These are phyloP conservation scores for Corchorus capsularis DNA, from an alignment of 345 rosid genomes.

Conservation along the genomic window DNA sequence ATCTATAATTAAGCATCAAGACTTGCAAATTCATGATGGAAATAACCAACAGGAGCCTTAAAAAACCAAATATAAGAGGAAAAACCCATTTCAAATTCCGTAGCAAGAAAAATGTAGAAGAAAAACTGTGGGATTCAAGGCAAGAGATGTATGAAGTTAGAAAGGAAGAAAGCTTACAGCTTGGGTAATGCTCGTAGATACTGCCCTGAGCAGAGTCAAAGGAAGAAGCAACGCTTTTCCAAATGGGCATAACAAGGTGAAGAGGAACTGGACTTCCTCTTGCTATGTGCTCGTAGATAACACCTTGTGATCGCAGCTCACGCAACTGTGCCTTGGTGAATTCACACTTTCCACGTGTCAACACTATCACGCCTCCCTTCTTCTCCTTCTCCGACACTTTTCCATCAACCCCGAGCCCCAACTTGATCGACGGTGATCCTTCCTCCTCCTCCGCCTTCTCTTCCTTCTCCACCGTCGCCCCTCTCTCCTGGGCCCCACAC, in stretches of 20 bases:
- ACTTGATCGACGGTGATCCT: conserved; percentile 29
- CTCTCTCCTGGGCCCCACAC: conserved; percentile 13
- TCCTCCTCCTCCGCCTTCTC: conserved; percentile 14
- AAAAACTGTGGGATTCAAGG: background rate
- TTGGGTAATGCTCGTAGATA: conserved; percentile 24
- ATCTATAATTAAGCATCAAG: background rate
- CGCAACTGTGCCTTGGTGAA: conserved; percentile 48
- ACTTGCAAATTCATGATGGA: background rate
- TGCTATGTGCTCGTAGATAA: conserved; percentile 47
- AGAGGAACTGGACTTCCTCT: conserved; percentile 56
- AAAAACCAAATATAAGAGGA: conserved; percentile 1
- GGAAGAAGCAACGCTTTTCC: conserved; percentile 45
- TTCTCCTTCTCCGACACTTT: background rate
- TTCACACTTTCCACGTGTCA: conserved; percentile 24
- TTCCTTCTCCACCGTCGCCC: conserved; percentile 19
- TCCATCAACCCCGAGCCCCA: conserved; percentile 30
- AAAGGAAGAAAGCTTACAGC: conserved; percentile 25
- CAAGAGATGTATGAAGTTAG: background rate
- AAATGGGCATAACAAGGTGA: conserved; percentile 47
- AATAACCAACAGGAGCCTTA: background rate
- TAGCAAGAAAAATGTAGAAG: background rate
- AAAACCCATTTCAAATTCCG: background rate
- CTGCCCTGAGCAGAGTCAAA: conserved; percentile 12
- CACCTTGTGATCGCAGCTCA: conserved; percentile 54
- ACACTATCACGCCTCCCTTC: background rate